These are phyloP conservation scores for Russula abietina DNA, from an alignment of 768 basidiomycete species.

Conservation along the genomic window DNA sequence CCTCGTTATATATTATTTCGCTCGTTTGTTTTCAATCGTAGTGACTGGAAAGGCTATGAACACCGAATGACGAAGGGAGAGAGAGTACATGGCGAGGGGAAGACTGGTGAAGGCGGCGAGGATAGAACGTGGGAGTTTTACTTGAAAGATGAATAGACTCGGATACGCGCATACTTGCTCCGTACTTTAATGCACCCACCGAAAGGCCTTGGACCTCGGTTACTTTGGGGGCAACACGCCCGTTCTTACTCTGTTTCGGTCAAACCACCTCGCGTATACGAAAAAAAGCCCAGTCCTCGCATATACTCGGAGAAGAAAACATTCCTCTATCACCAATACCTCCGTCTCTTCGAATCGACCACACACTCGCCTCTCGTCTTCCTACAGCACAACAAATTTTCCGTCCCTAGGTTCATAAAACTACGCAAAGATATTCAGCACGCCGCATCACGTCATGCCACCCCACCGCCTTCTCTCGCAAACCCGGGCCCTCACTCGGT, in stretches of 20 bases:
- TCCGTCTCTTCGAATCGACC: slow-evolving; percentile 57
- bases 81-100: slow-evolving; percentile 56
- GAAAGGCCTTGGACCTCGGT: neutral
- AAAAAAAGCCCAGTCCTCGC: slow-evolving; percentile 53
- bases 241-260: slow-evolving; percentile 42
- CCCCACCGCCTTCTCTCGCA: slow-evolving; percentile 33
- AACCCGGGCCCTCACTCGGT: slow-evolving; percentile 28
- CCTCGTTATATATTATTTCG: slow-evolving; percentile 65
- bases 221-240: slow-evolving; percentile 9
- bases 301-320: slow-evolving; percentile 75
- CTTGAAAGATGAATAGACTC: slow-evolving; percentile 27
- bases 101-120: slow-evolving; percentile 66
- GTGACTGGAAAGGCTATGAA: slow-evolving; percentile 75
- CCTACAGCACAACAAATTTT: slow-evolving; percentile 72
- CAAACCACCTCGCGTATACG: slow-evolving; percentile 43
- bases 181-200: slow-evolving; percentile 2
- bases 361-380: slow-evolving; percentile 61
- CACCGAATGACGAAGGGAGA: slow-evolving; percentile 95
- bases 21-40: slow-evolving; percentile 73
- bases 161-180: too few species aligned
- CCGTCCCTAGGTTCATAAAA: slow-evolving; percentile 56
- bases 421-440: slow-evolving; percentile 62
- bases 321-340: slow-evolving; percentile 76
- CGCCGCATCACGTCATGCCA: slow-evolving; percentile 38
- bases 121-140: slow-evolving; percentile 91